These are phyloP conservation scores for Macaranga tanarius DNA, from an alignment of 441 rosid species.

Conservation along the genomic window DNA sequence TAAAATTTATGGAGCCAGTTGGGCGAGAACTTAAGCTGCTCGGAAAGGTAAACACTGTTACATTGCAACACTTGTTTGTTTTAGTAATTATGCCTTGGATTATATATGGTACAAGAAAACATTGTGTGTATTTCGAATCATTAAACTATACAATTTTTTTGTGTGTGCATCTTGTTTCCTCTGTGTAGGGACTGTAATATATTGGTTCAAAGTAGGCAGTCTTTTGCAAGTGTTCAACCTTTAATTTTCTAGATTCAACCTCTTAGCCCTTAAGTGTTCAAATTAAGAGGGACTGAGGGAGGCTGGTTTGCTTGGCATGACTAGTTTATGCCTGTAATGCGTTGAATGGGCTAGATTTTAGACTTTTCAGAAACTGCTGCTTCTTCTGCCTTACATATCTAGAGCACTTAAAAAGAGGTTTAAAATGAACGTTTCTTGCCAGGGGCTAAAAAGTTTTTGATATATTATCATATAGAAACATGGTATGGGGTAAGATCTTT, in stretches of 20 bases:
- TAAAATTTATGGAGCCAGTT: slow-evolving; percentile 77
- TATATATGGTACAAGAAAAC: not conserved
- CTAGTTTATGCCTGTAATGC: not conserved
- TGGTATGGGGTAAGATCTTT: too few relatives aligned
- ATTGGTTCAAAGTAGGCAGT: not conserved
- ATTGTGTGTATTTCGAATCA: not conserved
- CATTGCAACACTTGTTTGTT: not conserved
- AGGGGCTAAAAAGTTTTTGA: not conserved
- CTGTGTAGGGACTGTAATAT: not conserved
- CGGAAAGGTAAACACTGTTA: slow-evolving; percentile 60
- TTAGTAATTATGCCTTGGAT: not conserved
- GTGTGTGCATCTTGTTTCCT: not conserved
- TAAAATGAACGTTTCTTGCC: not conserved
- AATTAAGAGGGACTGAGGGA: too few relatives aligned
- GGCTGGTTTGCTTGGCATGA: too few relatives aligned
- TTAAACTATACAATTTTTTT: not conserved
- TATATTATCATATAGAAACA: not conserved
- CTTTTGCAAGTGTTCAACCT: not conserved
- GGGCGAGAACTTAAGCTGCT: slow-evolving; percentile 71
- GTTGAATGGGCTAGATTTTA: not conserved
- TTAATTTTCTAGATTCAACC: not conserved
- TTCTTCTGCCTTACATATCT: not conserved
- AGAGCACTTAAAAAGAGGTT: not conserved
- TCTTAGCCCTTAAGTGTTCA: too few relatives aligned
- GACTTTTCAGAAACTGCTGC: not conserved